These are phyloP conservation scores for Arbutus unedo DNA, from an alignment of 148 eudicot species.

Conservation along the genomic window DNA sequence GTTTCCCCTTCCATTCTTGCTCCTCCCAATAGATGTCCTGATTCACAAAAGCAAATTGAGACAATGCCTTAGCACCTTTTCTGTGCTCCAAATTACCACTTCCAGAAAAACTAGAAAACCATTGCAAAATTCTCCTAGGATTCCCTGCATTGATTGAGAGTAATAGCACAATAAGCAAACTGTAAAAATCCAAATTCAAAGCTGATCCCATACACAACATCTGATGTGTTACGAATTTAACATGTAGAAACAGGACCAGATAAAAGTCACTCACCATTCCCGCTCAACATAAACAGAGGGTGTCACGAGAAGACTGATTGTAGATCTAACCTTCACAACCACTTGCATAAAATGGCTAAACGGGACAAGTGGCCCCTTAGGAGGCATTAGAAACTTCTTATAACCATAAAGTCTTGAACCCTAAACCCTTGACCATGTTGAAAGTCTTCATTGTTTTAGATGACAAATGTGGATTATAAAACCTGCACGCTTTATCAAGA, in stretches of 20 bases:
- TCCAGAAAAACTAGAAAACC: conserved; percentile 78
- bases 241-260: background rate
- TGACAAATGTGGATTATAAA: background rate
- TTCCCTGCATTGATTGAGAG: conserved; percentile 57
- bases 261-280: background rate
- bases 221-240: background rate
- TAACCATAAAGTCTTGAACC: background rate
- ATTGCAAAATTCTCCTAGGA: conserved; percentile 65
- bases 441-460: background rate
- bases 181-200: background rate
- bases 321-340: background rate
- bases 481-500: background rate
- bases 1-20: conserved; percentile 97
- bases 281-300: background rate
- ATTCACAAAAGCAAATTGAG: conserved; percentile 85
- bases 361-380: background rate
- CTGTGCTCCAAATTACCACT: conserved; percentile 56
- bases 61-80: conserved; percentile 84
- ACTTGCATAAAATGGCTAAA: background rate
- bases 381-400: background rate
- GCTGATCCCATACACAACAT: background rate
- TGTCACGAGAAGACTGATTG: background rate
- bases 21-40: conserved; percentile 99
- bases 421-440: background rate
- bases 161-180: conserved; percentile 21